Evolutionary conservation across 768 basidiomycete species (phyloP).

Genomic region (Russula vinacea): DNA sequence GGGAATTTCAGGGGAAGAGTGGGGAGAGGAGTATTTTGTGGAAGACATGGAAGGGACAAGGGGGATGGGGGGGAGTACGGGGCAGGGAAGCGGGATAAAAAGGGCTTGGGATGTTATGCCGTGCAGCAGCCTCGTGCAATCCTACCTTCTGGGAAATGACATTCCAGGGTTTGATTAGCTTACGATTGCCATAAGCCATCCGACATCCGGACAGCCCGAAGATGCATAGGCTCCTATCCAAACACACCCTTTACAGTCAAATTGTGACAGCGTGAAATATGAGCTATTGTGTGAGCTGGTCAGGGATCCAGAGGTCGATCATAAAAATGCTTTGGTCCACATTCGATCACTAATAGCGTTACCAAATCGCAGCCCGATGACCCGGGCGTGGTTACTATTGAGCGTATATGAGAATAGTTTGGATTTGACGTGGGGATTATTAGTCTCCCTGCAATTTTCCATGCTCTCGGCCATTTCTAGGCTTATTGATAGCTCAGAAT

Average conservation of each 20-base stretch:
- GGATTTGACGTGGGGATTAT: not conserved
- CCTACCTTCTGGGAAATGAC: slow-evolving; percentile 1
- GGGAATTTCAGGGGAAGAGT: not conserved
- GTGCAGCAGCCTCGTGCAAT: slow-evolving; percentile 6
- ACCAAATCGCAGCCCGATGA: not conserved
- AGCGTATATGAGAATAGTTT: not conserved
- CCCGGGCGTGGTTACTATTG: not conserved
- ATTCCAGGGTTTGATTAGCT: slow-evolving; percentile 5
- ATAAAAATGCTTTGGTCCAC: not conserved
- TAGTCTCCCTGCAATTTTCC: not conserved
- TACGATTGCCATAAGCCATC: not conserved
- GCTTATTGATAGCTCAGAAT: not conserved
- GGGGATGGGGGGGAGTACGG: not conserved
- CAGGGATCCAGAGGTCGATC: not conserved
- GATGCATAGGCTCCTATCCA: not conserved
- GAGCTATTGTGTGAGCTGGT: not conserved
- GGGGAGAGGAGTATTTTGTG: not conserved
- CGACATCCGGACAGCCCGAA: not conserved
- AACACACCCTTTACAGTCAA: not conserved
- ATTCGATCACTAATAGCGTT: not conserved
- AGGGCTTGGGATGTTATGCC: not conserved
- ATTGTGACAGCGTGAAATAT: not conserved
- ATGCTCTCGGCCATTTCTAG: not conserved
- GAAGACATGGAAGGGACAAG: not conserved
- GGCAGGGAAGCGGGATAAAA: not conserved